Evolutionary conservation across 2,329 filamentous ascomycete genomes (phyloP).

Genomic region (Dactylellina parvicollis): DNA sequence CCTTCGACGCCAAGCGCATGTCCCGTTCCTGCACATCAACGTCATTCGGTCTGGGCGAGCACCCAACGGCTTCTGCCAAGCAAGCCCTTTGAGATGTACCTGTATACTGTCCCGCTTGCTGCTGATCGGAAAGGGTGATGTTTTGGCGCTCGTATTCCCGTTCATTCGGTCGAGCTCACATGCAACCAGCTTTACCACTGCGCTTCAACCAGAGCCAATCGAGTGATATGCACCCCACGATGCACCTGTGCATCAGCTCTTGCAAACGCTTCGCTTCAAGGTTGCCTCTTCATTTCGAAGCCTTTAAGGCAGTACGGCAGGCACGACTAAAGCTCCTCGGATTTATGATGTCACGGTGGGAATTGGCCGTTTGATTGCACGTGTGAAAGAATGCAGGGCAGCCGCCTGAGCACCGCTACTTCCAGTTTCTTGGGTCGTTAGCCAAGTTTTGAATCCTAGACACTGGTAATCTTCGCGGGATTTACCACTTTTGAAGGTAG

Average conservation of each 20-base stretch:
- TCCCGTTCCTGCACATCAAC: conserved; percentile 19
- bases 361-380: conserved; percentile 36
- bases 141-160: too few species aligned
- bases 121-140: too few species aligned
- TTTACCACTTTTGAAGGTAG: conserved; percentile 44
- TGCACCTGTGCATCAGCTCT: too few species aligned
- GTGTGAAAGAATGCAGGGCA: conserved; percentile 24
- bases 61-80: background rate
- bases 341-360: conserved; percentile 47
- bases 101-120: too few species aligned
- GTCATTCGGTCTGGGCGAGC: conserved; percentile 20
- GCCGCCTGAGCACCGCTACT: background rate
- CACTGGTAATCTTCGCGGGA: conserved; percentile 42
- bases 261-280: background rate
- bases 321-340: background rate
- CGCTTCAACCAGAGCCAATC: too few species aligned
- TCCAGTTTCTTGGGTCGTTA: background rate
- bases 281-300: background rate
- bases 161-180: too few species aligned
- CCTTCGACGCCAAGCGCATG: conserved; percentile 16
- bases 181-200: too few species aligned
- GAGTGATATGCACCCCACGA: too few species aligned
- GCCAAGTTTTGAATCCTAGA: conserved; percentile 12
- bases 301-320: background rate
- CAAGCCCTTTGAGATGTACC: conserved; percentile 5